These are phyloP conservation scores for Cordyceps pruinosa DNA, from an alignment of 2,329 filamentous ascomycete species.

Conservation along the genomic window DNA sequence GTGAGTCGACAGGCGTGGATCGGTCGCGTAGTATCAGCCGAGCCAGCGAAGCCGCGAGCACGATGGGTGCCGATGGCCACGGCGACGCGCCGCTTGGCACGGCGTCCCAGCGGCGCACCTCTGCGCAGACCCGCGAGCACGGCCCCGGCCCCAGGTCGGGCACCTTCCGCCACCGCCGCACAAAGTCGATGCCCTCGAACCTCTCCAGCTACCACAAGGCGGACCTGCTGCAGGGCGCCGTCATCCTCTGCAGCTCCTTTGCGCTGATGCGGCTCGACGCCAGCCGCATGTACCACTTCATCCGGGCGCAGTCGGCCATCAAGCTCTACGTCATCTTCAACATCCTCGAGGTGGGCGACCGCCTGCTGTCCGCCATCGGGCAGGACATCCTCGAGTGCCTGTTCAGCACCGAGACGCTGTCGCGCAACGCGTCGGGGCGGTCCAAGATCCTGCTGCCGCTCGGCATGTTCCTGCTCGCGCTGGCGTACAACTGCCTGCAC, in stretches of 20 bases:
- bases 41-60: constrained; percentile 20
- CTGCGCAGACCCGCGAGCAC: constrained; percentile 14
- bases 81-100: not conserved
- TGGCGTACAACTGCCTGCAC: constrained; percentile 83
- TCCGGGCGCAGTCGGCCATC: constrained; percentile 91
- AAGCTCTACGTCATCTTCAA: constrained; percentile 99
- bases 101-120: constrained; percentile 15
- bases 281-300: constrained; percentile 96
- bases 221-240: constrained; percentile 81
- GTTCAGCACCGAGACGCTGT: constrained; percentile 87
- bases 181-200: constrained; percentile 77
- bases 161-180: constrained; percentile 58
- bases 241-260: constrained; percentile 80
- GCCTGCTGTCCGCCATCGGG: constrained; percentile 80
- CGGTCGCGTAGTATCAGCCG: constrained; percentile 35
- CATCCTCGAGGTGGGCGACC: constrained; percentile 86
- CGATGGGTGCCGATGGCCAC: not conserved
- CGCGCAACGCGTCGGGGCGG: constrained; percentile 77
- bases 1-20: constrained; percentile 28
- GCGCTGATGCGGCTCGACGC: constrained; percentile 89
- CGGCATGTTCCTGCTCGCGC: constrained; percentile 81
- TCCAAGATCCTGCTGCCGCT: constrained; percentile 86
- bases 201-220: constrained; percentile 88
- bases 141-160: constrained; percentile 27
- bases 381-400: constrained; percentile 96